Percentiles rank a stretch among this genome's conserved stretches.
phyloP scores from a whole-genome alignment of 2,329 filamentous ascomycete species.

The Stromatinia cepivora region DNA sequence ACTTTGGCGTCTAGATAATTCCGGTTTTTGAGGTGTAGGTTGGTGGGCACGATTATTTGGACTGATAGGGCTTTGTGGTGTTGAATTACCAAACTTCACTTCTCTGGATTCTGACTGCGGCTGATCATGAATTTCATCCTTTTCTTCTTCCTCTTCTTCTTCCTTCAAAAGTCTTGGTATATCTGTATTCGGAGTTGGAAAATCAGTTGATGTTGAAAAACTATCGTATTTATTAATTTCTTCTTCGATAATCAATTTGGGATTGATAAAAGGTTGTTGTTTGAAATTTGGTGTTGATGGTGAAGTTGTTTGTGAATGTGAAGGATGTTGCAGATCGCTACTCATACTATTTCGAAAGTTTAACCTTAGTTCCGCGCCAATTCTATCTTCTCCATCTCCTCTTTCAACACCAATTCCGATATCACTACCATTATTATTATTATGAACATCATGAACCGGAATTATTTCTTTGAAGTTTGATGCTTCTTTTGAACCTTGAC shows the following conservation, averaged over 20 bases:
- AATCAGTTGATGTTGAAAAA: conserved; percentile 34
- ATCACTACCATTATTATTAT: not conserved
- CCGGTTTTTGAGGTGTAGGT: conserved; percentile 29
- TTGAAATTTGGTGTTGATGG: not conserved
- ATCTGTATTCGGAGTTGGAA: conserved; percentile 39
- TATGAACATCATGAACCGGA: not conserved
- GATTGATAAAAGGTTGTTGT: conserved; percentile 11
- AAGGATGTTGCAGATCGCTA: conserved; percentile 25
- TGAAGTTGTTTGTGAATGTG: conserved; percentile 10
- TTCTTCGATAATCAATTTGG: conserved; percentile 2
- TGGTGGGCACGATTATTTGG: not conserved
- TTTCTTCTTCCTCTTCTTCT: conserved; percentile 23
- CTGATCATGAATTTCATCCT: conserved; percentile 16
- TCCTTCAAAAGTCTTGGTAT: conserved; percentile 34
- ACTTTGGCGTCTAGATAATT: conserved; percentile 44
- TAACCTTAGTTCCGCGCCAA: conserved; percentile 23
- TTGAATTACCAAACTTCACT: conserved; percentile 13
- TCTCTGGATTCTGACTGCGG: conserved; percentile 14
- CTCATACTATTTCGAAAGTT: conserved; percentile 18
- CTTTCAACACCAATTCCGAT: not conserved
- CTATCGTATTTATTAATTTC: conserved; percentile 34
- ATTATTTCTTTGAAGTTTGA: not conserved
- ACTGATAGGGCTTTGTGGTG: conserved; percentile 19
- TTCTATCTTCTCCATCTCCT: not conserved
- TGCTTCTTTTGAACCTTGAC: conserved; percentile 2